Base-by-base conservation (phyloP, 345 rosid species). In the Salix caprea region DNA sequence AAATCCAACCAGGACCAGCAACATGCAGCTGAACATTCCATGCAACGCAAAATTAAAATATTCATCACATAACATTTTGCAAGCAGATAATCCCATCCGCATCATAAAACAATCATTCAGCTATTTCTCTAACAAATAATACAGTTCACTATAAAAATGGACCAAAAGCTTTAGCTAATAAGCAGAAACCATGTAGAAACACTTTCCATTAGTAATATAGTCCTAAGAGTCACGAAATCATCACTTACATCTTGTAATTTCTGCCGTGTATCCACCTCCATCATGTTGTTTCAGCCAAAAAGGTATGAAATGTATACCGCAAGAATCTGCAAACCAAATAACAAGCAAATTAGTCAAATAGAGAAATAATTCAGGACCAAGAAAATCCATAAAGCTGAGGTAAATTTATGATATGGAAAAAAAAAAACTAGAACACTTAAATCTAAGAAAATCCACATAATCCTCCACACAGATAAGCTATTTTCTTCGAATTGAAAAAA, bases 241-340 rank as follows among this genome's bases (percentile, higher is more conserved):
- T 23, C 66, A 77, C 90, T 81, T 80, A 78, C 82, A 64, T 78
- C 77, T 36, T 40, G 75, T 78, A 78, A 50, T 62, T 30, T 70
- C 60, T 36, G 80, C 40, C 16, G 39, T 26, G 18, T 58, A 69
- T 81, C 82, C 36, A 66, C 79, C 69, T 66, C 81, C 85, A 79
- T 85, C 64, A 60, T 70, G 62, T 15, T n/a, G 61, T 50, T 65
- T 69, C 65, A 64, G 39, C 77, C 62, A 34, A 60, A 15, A 56
- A 73, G 24, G 42, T 56, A 65, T 28, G 24, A 67, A 79, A 76
- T 54, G 58, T 65, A 74, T 48, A 28, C 72, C 44, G 69, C 72
- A n/a, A 56, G 46, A 46, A 76, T 71, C 78, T 72, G 69, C 36
- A 68, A 77, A 46, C 46, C 65, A 67, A 36, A 58, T 14, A 64